Conservation (phyloP, 208 protist genomes). For the Wallacemonas sp. region DNA sequence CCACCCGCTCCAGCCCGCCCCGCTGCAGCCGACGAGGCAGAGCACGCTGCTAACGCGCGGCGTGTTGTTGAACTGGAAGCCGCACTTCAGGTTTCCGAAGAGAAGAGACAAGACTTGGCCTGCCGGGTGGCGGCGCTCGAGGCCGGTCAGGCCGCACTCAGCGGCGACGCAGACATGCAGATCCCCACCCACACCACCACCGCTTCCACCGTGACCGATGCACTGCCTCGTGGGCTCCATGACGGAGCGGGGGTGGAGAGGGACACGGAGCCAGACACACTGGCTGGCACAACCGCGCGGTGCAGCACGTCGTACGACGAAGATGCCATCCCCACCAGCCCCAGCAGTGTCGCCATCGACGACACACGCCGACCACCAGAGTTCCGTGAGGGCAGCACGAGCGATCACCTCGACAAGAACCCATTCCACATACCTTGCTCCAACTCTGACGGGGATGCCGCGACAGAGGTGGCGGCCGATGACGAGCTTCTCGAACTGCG, state of each 20-base stretch:
- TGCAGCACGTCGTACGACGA: background rate
- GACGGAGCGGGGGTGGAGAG: no score
- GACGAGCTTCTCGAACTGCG: background rate
- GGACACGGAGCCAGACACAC: no score
- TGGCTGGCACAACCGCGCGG: background rate
- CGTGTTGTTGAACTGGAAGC: conserved; percentile 13
- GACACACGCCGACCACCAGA: conserved; percentile 6
- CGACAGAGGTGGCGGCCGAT: background rate
- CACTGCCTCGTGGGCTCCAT: no score
- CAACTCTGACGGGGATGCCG: background rate
- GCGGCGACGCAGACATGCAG: background rate
- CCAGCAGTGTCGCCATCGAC: conserved; percentile 7
- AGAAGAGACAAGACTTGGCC: background rate
- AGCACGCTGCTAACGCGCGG: no score
- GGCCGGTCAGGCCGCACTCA: conserved; percentile 13
- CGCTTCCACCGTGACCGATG: no score
- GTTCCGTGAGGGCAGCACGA: no score
- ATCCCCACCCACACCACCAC: background rate
- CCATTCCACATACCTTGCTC: no score
- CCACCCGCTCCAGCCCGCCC: background rate
- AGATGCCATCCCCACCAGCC: conserved; percentile 4
- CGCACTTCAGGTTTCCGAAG: conserved; percentile 19
- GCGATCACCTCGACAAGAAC: no score
- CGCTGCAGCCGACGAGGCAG: background rate
- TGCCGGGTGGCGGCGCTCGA: background rate